Conservation (phyloP, 2,329 filamentous ascomycete genomes). For the Mariannaea sp. region DNA sequence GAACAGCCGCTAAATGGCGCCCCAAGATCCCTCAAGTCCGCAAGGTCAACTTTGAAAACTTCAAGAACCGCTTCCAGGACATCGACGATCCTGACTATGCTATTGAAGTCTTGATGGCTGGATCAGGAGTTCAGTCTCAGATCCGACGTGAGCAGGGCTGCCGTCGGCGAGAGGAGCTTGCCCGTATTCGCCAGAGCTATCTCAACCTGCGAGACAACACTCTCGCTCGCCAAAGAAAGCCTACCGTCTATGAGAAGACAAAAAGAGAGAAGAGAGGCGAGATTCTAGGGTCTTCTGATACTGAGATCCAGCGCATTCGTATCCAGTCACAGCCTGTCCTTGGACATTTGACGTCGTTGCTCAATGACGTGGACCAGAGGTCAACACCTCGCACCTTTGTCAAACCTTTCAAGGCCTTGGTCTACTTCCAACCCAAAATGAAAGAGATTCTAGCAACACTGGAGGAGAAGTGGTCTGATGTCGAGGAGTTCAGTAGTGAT, state of each 20-base stretch:
- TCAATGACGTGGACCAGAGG: constrained; percentile 44
- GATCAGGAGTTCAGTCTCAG: constrained; percentile 43
- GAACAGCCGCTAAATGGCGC: constrained; percentile 46
- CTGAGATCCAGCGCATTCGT: constrained; percentile 44
- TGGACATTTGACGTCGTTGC: constrained; percentile 44
- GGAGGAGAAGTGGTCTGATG: constrained; percentile 49
- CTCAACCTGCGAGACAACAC: constrained; percentile 18
- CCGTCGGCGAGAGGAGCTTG: constrained; percentile 45
- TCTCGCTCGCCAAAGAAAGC: constrained; percentile 9
- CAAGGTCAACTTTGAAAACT: constrained; percentile 49
- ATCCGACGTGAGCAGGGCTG: constrained; percentile 46
- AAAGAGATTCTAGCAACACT: constrained; percentile 44
- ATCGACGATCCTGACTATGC: constrained; percentile 45
- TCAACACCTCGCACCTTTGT: constrained; percentile 47
- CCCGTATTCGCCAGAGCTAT: constrained; percentile 42
- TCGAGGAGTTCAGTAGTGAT: constrained; percentile 38
- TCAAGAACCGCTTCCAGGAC: constrained; percentile 49
- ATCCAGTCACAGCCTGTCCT: constrained; percentile 49
- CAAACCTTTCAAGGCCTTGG: constrained; percentile 47
- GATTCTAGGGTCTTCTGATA: constrained; percentile 24
- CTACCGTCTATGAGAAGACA: constrained; percentile 25
- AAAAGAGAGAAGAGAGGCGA: constrained; percentile 36
- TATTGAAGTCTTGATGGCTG: constrained; percentile 47
- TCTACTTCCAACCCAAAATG: constrained; percentile 50
- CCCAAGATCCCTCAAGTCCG: constrained; percentile 48